Base-by-base conservation (phyloP, 2,329 filamentous ascomycete genomes). In the Colletotrichum aenigma region DNA sequence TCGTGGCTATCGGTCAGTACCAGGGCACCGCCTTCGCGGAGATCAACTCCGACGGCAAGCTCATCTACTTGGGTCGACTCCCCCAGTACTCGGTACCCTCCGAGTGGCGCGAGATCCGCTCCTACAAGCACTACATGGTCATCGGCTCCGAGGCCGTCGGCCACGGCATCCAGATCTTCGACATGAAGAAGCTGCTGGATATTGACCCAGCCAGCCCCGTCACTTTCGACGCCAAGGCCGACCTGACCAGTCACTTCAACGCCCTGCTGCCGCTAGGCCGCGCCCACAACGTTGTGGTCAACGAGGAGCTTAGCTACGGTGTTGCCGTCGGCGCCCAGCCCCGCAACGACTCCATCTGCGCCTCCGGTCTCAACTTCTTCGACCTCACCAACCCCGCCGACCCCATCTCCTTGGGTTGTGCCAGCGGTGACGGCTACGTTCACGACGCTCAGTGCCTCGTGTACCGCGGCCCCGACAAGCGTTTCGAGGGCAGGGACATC, bases 151-250 rank as follows among this genome's bases (percentile, higher is more conserved):
- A 86, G 79, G 87, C 88, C 7, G 78, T 79, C 13, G 81, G 83
- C 66, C 90, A 92, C 80, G 88, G 89, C 36, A 86, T 93, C 60
- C 91, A 93, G 82, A 88, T 92, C 80, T 93, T 93, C 78, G 91
- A 93, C 79, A 86, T 92, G 88, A 89, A 85, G 79, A 91, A 88
- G 83, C 84, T 90, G 8, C 80, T 87, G 55, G 81, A 82, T 26
- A 79, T 90, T 68, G 83, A 88, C 79, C 85, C 87, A 0, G 81
- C 85, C 24, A 83, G 80, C 21, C 84, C 80, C 67, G 80, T 78
- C 78, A 78, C 66, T 26, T 86, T 84, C 76, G 76, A 75, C 79
- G 77, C 77, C 58, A 75, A 80, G 55, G 77, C 76, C 34, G 84
- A 85, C 70, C 74, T 85, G 28, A 81, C 82, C 3, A 80, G 81